Evolutionary conservation across 2,329 filamentous ascomycete genomes (phyloP).

Genomic region (Passalora sequoiae): DNA sequence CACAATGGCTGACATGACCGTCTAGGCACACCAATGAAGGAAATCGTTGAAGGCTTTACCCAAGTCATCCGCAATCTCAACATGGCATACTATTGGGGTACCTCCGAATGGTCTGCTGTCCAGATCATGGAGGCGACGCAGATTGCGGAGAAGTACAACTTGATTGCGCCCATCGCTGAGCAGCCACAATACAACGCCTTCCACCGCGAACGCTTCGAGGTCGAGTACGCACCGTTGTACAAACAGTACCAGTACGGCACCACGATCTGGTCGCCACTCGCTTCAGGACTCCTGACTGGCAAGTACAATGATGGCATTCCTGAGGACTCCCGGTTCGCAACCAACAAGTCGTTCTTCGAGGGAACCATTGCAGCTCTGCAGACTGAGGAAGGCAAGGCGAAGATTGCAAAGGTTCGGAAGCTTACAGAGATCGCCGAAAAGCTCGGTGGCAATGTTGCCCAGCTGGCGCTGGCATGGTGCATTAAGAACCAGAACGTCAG

Average conservation of each 20-base stretch:
- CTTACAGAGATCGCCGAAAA: conserved; percentile 48
- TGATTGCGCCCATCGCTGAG: conserved; percentile 53
- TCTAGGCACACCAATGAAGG: conserved; percentile 45
- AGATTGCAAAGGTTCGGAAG: conserved; percentile 56
- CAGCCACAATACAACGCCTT: conserved; percentile 59
- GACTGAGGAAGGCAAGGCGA: conserved; percentile 46
- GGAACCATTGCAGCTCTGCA: conserved; percentile 50
- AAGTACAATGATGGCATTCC: conserved; percentile 62
- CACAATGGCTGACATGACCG: too few relatives aligned
- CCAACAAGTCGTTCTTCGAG: conserved; percentile 54
- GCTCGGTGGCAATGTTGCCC: conserved; percentile 45
- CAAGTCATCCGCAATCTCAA: conserved; percentile 52
- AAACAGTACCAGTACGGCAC: conserved; percentile 55
- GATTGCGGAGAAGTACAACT: conserved; percentile 53
- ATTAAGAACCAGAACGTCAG: conserved; percentile 56
- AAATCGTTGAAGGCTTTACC: conserved; percentile 54
- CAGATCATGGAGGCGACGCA: conserved; percentile 56
- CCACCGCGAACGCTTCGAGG: conserved; percentile 57
- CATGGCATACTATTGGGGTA: conserved; percentile 61
- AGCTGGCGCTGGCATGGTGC: conserved; percentile 55
- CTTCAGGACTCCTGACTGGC: conserved; percentile 54
- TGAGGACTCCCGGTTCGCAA: conserved; percentile 56
- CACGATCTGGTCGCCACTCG: conserved; percentile 53
- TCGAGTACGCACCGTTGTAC: conserved; percentile 56
- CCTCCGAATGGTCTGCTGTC: conserved; percentile 55